Evolutionary conservation across 306 rosid genomes (phyloP).

Genomic region (Medicago lupulina): DNA sequence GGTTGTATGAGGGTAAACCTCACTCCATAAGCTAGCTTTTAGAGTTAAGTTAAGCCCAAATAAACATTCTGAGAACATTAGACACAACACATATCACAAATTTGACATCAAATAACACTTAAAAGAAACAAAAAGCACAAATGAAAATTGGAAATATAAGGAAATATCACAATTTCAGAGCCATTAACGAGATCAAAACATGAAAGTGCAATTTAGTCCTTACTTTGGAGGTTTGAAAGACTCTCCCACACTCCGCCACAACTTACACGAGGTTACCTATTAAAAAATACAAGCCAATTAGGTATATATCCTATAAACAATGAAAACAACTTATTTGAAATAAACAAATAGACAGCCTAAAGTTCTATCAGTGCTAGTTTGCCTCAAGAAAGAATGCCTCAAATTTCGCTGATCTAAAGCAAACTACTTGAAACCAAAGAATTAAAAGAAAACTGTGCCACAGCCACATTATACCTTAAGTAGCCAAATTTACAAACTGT

Average conservation of each 20-base stretch:
- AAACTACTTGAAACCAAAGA: conserved; percentile 33
- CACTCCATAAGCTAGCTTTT: neutral
- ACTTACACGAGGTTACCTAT: conserved; percentile 94
- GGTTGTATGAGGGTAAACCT: neutral
- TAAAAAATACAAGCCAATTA: conserved; percentile 44
- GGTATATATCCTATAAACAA: conserved; percentile 37
- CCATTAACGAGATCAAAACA: conserved; percentile 33
- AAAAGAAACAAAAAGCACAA: conserved; percentile 33
- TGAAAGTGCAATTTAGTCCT: conserved; percentile 43
- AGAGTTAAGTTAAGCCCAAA: neutral
- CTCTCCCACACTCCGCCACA: conserved; percentile 99
- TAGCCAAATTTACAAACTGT: conserved; percentile 8
- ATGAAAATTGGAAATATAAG: conserved; percentile 8
- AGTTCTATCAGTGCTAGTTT: conserved; percentile 19
- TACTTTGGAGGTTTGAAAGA: conserved; percentile 99
- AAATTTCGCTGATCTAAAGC: neutral
- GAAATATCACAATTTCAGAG: conserved; percentile 9
- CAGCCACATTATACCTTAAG: conserved; percentile 16
- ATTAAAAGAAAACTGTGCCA: neutral
- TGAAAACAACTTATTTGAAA: conserved; percentile 37
- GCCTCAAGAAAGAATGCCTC: conserved; percentile 28
- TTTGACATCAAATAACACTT: conserved; percentile 31
- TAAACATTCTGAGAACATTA: neutral
- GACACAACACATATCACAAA: conserved; percentile 12
- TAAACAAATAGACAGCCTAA: conserved; percentile 21